Percentiles rank a stretch among this genome's conserved stretches.
Evolutionary conservation across 139 green algal species (phyloP).

Genomic region (Picocystis salinarum): DNA sequence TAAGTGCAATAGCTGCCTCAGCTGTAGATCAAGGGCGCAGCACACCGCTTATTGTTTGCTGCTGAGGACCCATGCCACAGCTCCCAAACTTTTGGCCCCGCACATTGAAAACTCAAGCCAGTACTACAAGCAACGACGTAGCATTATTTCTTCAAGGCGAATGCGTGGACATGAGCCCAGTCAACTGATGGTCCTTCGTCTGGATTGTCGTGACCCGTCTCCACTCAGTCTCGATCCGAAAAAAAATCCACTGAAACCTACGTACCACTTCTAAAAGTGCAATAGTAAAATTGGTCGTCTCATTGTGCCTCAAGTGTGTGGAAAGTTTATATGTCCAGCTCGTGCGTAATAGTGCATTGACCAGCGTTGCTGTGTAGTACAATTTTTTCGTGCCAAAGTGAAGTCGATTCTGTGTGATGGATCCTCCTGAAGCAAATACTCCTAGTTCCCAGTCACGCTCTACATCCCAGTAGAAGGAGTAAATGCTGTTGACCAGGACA

Average conservation of each 20-base stretch:
- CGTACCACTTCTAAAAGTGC: slow-evolving; percentile 30
- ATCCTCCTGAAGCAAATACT: slow-evolving; percentile 20
- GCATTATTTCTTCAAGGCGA: no score
- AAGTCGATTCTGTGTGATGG: neutral
- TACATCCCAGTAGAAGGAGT: slow-evolving; percentile 91
- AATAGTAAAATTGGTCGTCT: slow-evolving; percentile 30
- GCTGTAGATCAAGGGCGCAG: no score
- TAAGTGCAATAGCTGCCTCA: no score
- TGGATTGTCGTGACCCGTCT: no score
- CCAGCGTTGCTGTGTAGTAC: slow-evolving; percentile 45
- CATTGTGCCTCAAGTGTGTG: slow-evolving; percentile 40
- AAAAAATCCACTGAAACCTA: slow-evolving; percentile 74
- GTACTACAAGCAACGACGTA: no score
- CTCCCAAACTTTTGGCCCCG: no score
- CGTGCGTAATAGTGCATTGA: slow-evolving; percentile 59
- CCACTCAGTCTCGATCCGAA: slow-evolving; percentile 67
- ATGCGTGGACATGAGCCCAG: no score
- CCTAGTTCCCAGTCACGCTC: slow-evolving; percentile 85
- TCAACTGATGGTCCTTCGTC: no score
- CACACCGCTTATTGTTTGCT: no score
- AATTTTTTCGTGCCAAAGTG: slow-evolving; percentile 7
- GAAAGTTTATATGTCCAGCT: slow-evolving; percentile 77
- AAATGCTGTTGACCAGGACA: slow-evolving; percentile 59
- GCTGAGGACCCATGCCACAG: no score
- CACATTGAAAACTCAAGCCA: no score